phyloP scores from a whole-genome alignment of 2,329 filamentous ascomycete genomes.

The Myriangium duriaei region DNA sequence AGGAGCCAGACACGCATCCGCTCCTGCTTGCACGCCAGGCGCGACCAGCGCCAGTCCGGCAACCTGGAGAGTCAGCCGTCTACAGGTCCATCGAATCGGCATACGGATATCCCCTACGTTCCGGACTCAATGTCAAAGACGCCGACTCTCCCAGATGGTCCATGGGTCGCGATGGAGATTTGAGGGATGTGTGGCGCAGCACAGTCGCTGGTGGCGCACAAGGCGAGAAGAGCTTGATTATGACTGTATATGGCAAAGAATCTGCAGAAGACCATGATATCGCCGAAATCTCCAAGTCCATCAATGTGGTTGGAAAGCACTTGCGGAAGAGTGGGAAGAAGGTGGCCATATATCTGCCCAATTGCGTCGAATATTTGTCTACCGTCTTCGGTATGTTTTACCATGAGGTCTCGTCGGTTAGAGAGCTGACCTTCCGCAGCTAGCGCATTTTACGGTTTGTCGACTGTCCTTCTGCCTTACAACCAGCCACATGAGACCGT shows the following conservation, averaged over 20 bases:
- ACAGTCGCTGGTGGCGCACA: conserved; percentile 34
- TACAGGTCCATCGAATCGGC: conserved; percentile 77
- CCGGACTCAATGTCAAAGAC: conserved; percentile 72
- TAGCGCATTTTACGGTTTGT: conserved; percentile 78
- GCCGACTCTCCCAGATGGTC: conserved; percentile 71
- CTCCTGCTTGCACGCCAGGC: conserved; percentile 81
- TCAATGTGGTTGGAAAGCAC: conserved; percentile 73
- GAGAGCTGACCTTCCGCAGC: conserved; percentile 34
- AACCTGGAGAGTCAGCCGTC: conserved; percentile 71
- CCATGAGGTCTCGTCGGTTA: background rate
- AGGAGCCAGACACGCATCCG: conserved; percentile 84
- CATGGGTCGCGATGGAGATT: conserved; percentile 70
- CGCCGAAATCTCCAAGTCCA: conserved; percentile 69
- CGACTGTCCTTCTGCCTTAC: conserved; percentile 74
- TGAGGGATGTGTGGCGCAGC: conserved; percentile 84
- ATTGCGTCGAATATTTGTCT: conserved; percentile 77
- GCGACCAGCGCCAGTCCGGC: conserved; percentile 62
- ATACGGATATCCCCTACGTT: conserved; percentile 68
- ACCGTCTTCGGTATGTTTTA: conserved; percentile 54
- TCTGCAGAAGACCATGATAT: conserved; percentile 57
- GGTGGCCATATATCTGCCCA: conserved; percentile 82
- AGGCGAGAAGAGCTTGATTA: conserved; percentile 55
- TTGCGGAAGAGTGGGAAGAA: conserved; percentile 58
- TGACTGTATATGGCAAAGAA: conserved; percentile 68
- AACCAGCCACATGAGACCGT: conserved; percentile 58